Evolutionary conservation across 2,329 filamentous ascomycete genomes (phyloP), one percentile per base, ranked within the genome.

Genomic region (Ophiostoma sp.): DNA sequence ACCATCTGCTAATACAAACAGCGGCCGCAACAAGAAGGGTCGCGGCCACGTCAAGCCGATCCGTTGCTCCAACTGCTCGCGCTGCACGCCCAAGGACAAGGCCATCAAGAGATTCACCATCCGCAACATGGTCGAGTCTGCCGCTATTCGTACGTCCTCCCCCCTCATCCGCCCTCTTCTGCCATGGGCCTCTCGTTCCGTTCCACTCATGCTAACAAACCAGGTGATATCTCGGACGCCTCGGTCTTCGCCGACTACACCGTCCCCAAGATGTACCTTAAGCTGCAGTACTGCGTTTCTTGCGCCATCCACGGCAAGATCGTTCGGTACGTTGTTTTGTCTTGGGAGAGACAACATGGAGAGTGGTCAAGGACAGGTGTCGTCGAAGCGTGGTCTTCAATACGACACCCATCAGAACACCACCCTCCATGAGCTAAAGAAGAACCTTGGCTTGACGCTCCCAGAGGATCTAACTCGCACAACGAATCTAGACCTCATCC

Each of bases 221-320:
- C 79, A 98, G 95, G 95, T 93, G 95, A 99, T 92, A 99, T 99
- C 86, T 97, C 93, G 76, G 95, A 99, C 82, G 95, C 96, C 79
- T 98, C 95, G 79, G 95, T 99, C 84, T 99, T 98, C 85, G 83
- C 91, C 79, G 95, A 99, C 87, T 99, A 99, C 88, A 93, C 93
- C 77, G 94, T 99, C 79, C 95, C 95, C 85, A 99, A 99, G 92
- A 99, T 99, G 96, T 99, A 99, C 92, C 87, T 99, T 85, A 99
- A 99, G 91, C 90, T 99, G 82, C 95, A 99, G 87, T 99, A 99
- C 92, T 99, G 95, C 84, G 95, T 99, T 81, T 98, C 94, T 84
- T 99, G 95, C 85, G 95, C 95, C 80, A 99, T 99, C 76, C 95
- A 99, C 88, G 95, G 95, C 88, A 99, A 99, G 91, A 99, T 99